Conservation (phyloP, 176 grass and related monocot species). For the Avena sativa region DNA sequence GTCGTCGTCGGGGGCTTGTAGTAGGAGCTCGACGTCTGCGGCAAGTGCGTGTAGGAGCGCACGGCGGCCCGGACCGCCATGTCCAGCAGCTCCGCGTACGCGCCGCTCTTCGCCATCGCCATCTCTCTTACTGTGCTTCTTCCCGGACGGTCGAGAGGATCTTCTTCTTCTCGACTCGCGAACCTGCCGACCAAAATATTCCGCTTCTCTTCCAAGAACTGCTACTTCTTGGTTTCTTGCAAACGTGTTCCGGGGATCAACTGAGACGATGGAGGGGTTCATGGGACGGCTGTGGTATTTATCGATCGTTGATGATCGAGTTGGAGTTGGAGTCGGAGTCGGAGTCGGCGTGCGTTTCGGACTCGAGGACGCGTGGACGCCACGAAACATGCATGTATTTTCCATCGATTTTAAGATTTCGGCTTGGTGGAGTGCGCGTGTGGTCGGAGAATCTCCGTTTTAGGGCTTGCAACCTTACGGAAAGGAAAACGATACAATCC, state of each 20-base stretch:
- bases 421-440: background rate
- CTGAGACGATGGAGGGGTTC: background rate
- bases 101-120: constrained; percentile 45
- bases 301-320: background rate
- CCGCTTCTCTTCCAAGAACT: background rate
- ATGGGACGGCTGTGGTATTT: background rate
- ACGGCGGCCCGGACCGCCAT: constrained; percentile 48
- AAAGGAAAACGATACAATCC: too few relatives aligned
- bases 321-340: background rate
- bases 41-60: constrained; percentile 69
- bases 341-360: background rate
- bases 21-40: constrained; percentile 67
- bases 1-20: constrained; percentile 66
- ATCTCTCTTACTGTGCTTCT: constrained; percentile 1
- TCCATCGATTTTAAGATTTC: background rate
- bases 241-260: background rate
- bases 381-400: background rate
- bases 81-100: constrained; percentile 54
- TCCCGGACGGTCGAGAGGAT: background rate
- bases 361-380: background rate
- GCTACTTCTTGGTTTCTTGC: background rate
- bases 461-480: too few relatives aligned
- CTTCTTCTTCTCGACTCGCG: background rate
- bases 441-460: too few relatives aligned
- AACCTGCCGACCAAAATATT: background rate